Evolutionary conservation across 257 asterid species (phyloP).

Genomic region (Anisodus tanguticus): DNA sequence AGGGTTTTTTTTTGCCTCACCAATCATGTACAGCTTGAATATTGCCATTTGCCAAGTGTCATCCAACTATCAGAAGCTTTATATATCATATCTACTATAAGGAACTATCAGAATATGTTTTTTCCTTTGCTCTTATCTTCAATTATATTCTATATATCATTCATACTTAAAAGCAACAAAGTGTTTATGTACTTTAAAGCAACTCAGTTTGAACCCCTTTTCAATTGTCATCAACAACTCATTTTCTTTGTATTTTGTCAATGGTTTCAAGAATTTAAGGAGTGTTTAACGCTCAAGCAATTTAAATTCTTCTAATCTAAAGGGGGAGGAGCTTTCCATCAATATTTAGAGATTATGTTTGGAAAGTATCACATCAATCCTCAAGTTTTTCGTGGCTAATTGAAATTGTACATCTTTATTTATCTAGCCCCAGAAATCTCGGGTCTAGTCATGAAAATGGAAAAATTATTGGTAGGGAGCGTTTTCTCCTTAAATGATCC

Average conservation of each 20-base stretch:
- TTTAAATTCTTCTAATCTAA: conserved; percentile 43
- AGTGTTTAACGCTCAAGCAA: conserved; percentile 69
- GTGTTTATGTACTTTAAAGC: conserved; percentile 30
- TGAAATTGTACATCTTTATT: not conserved
- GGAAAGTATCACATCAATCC: conserved; percentile 27
- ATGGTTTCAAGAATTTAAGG: conserved; percentile 41
- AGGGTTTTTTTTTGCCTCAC: not conserved
- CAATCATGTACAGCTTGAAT: conserved; percentile 14
- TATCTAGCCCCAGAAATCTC: too few species aligned
- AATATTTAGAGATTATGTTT: conserved; percentile 30
- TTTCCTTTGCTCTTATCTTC: not conserved
- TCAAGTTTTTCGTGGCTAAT: conserved; percentile 19
- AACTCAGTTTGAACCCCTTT: conserved; percentile 19
- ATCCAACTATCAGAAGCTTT: conserved; percentile 24
- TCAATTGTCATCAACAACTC: conserved; percentile 5
- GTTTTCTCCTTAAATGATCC: not conserved
- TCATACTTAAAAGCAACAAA: conserved; percentile 35
- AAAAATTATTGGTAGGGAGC: not conserved
- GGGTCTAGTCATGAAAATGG: not conserved
- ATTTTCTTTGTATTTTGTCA: conserved; percentile 23
- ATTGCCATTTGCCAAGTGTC: conserved; percentile 24
- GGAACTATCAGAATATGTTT: not conserved
- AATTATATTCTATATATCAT: not conserved
- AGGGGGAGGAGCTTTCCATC: conserved; percentile 41
- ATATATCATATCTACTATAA: not conserved